Percentiles rank a stretch among this genome's conserved stretches.
These are phyloP conservation scores for Medicago truncatula DNA, from an alignment of 306 rosid species.

Conservation along the genomic window DNA sequence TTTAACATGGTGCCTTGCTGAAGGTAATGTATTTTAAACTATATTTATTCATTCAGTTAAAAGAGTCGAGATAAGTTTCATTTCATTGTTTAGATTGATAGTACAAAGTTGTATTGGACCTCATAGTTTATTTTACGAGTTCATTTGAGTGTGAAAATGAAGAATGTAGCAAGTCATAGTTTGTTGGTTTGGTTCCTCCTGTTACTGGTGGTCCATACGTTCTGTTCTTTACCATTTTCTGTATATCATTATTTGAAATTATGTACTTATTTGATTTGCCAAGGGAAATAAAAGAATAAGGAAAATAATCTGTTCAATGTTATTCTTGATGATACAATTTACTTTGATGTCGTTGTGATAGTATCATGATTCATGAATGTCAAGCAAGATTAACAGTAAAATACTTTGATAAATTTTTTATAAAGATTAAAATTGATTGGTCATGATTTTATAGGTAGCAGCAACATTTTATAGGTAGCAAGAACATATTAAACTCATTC, in stretches of 20 bases:
- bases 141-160: conserved; percentile 24
- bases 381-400: conserved; percentile 27
- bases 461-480: too few relatives aligned
- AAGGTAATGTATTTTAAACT: conserved; percentile 34
- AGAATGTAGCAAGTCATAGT: conserved; percentile 28
- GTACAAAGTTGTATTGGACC: neutral
- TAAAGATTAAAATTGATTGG: too few relatives aligned
- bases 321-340: conserved; percentile 27
- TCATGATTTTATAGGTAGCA: too few relatives aligned
- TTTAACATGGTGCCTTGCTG: conserved; percentile 21
- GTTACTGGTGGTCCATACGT: conserved; percentile 17
- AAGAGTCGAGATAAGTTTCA: conserved; percentile 16
- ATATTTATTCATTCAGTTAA: conserved; percentile 16
- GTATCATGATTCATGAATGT: conserved; percentile 21
- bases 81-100: conserved; percentile 28
- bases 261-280: conserved; percentile 19
- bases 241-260: conserved; percentile 32
- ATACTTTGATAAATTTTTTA: too few relatives aligned
- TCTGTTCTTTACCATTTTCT: conserved; percentile 38
- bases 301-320: conserved; percentile 35
- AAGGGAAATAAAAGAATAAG: conserved; percentile 3
- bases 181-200: conserved; percentile 39
- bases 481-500: neutral
- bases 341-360: conserved; percentile 6
- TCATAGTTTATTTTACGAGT: neutral